These are phyloP conservation scores for Phanerochaete sordida DNA, from an alignment of 768 basidiomycete species.

Conservation along the genomic window DNA sequence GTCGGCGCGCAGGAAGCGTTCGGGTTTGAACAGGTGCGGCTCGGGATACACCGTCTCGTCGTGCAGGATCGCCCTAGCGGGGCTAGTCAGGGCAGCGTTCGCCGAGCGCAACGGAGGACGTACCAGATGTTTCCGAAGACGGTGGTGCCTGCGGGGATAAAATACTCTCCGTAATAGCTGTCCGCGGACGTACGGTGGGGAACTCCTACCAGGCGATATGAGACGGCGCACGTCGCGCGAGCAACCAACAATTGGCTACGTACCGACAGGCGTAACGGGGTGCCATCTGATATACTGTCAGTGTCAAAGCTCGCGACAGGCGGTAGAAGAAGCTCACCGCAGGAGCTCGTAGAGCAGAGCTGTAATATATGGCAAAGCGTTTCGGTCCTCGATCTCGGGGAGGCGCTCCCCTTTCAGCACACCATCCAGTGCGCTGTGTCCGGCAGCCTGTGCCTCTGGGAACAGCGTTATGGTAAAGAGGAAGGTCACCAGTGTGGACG, in stretches of 20 bases:
- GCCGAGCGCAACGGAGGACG: neutral
- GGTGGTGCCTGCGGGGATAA: neutral
- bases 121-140: neutral
- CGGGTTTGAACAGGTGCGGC: neutral
- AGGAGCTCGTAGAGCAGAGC: neutral
- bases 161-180: neutral
- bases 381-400: neutral
- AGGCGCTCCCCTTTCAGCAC: no score
- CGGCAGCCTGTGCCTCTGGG: no score
- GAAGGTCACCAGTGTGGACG: no score
- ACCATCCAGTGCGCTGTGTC: no score
- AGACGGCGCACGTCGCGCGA: constrained; percentile 23
- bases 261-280: no score
- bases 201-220: neutral
- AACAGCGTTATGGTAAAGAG: no score
- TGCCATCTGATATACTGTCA: constrained; percentile 9
- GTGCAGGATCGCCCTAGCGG: constrained; percentile 7
- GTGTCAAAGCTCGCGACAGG: no score
- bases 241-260: constrained; percentile 22
- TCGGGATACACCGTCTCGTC: constrained; percentile 3
- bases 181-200: neutral
- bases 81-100: neutral
- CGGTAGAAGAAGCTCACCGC: neutral
- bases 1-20: neutral
- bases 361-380: neutral